A percentile compares a stretch with the other conserved stretches of the same genome.
These are phyloP conservation scores for Linum tenue DNA, from an alignment of 345 rosid species.

Conservation along the genomic window DNA sequence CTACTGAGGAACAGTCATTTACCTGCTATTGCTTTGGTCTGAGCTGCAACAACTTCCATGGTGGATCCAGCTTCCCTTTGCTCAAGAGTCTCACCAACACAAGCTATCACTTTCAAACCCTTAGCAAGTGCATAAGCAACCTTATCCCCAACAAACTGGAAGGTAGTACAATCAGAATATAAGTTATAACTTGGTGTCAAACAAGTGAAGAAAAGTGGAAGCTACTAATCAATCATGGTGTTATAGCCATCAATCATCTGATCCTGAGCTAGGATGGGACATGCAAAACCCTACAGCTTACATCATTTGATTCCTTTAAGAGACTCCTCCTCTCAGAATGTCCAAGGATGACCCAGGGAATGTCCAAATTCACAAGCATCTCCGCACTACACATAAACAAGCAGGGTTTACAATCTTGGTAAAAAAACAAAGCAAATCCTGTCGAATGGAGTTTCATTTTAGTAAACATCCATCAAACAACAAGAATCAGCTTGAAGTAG, in stretches of 20 bases:
- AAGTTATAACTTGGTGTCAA: slow-evolving; percentile 9
- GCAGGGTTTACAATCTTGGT: not conserved
- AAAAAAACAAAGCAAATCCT: not conserved
- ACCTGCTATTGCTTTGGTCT: slow-evolving; percentile 94
- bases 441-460: not conserved
- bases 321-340: slow-evolving; percentile 83
- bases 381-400: slow-evolving; percentile 52
- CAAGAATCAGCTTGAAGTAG: not conserved
- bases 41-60: slow-evolving; percentile 79
- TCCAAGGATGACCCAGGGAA: slow-evolving; percentile 93
- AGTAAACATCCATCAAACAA: not conserved
- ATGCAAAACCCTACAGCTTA: slow-evolving; percentile 13
- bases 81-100: slow-evolving; percentile 90
- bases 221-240: too few species aligned
- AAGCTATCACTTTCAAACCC: slow-evolving; percentile 91
- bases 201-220: not conserved
- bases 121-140: slow-evolving; percentile 83
- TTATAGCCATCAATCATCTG: too few species aligned
- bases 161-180: slow-evolving; percentile 4
- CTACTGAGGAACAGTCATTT: not conserved
- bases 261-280: not conserved
- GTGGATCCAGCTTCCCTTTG: slow-evolving; percentile 82
- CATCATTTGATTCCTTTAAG: slow-evolving; percentile 66
- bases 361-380: slow-evolving; percentile 71
- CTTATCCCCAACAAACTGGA: slow-evolving; percentile 84